Evolutionary conservation across 2,329 filamentous ascomycete genomes (phyloP).

Genomic region (Penicillium sp.): DNA sequence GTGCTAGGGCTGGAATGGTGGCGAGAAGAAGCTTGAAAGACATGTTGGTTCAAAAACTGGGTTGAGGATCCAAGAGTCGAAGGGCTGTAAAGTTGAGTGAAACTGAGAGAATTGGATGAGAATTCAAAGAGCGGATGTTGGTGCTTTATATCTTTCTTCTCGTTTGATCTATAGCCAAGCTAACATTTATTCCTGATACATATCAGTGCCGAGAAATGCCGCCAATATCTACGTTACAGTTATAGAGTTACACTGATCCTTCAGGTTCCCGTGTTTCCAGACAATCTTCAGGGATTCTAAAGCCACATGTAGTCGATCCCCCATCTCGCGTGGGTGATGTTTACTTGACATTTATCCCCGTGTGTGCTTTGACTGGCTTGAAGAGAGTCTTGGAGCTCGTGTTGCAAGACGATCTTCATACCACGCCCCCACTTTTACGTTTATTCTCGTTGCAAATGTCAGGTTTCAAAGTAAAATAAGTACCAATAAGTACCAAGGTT

Average conservation of each 20-base stretch:
- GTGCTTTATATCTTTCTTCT: background rate
- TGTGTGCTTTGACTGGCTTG: background rate
- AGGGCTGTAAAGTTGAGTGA: background rate
- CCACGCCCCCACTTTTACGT: background rate
- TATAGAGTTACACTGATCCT: background rate
- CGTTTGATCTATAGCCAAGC: too few species aligned
- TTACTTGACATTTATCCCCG: background rate
- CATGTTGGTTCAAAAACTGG: background rate
- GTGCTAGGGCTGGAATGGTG: background rate
- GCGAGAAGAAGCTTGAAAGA: background rate
- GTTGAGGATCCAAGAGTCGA: background rate
- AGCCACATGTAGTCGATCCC: background rate
- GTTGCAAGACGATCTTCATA: background rate
- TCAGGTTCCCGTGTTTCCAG: background rate
- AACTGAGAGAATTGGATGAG: background rate
- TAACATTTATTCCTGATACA: background rate
- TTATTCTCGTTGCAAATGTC: too few species aligned
- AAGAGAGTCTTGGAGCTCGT: background rate
- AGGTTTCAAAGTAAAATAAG: too few species aligned
- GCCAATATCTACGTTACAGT: background rate
- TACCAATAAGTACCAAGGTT: too few species aligned
- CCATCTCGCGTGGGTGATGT: background rate
- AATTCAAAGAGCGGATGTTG: background rate
- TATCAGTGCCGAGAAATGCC: background rate
- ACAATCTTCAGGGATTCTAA: background rate